Conservation (phyloP, 2,329 filamentous ascomycete species). For the Penicillium sp. region DNA sequence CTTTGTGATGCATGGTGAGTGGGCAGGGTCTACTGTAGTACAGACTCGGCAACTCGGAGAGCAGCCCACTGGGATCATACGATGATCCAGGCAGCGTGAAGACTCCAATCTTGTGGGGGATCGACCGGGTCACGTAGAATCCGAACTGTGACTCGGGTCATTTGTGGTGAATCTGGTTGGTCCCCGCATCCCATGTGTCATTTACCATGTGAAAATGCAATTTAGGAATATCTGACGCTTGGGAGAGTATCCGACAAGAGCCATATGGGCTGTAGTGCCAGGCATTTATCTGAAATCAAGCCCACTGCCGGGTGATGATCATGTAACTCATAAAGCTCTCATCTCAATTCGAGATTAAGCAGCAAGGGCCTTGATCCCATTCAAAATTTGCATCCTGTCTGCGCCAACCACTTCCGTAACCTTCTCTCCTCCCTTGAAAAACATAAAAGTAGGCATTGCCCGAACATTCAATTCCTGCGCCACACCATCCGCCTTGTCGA, state of each 20-base stretch:
- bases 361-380: not conserved
- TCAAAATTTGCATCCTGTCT: conserved; percentile 1
- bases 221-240: too few relatives aligned
- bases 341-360: not conserved
- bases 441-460: conserved; percentile 15
- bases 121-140: conserved; percentile 3
- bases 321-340: not conserved
- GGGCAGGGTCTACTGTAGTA: not conserved
- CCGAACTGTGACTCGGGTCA: not conserved
- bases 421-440: conserved; percentile 16
- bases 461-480: conserved; percentile 14
- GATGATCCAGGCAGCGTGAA: not conserved
- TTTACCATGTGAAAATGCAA: too few relatives aligned
- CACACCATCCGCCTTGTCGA: conserved; percentile 11
- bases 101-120: not conserved
- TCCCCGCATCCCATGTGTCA: not conserved
- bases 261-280: too few relatives aligned
- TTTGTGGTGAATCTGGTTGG: not conserved
- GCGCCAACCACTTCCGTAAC: conserved; percentile 12
- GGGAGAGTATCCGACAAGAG: too few relatives aligned
- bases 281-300: too few relatives aligned
- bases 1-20: not conserved
- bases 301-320: too few relatives aligned
- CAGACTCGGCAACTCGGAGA: not conserved
- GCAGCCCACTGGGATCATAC: conserved; percentile 14